Evolutionary conservation across 345 rosid genomes (phyloP).

Genomic region (Rhizophora apiculata): DNA sequence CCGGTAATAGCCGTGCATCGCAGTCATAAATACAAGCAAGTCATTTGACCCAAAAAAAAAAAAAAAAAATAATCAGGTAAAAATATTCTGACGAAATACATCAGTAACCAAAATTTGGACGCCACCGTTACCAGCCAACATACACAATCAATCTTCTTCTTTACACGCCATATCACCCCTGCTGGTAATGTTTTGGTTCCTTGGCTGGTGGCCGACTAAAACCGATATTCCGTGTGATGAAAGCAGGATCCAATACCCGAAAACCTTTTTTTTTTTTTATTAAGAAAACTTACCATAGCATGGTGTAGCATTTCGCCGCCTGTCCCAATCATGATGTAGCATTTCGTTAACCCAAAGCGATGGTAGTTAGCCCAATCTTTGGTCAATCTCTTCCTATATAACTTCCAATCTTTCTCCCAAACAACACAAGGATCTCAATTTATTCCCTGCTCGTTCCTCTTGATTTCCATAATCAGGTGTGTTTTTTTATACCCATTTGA

Average conservation of each 20-base stretch:
- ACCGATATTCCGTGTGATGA: slow-evolving; percentile 19
- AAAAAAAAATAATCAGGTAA: neutral
- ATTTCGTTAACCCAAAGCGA: neutral
- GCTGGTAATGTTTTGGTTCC: slow-evolving; percentile 55
- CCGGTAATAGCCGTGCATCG: too few species aligned
- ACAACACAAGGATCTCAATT: neutral
- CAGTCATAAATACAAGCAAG: too few species aligned
- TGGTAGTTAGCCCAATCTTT: neutral
- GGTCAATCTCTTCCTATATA: slow-evolving; percentile 33
- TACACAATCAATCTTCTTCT: neutral
- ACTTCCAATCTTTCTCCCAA: slow-evolving; percentile 1
- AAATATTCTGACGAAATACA: neutral
- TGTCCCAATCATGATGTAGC: slow-evolving; percentile 29
- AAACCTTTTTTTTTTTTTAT: neutral
- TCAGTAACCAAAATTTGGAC: slow-evolving; percentile 39
- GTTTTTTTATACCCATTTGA: neutral
- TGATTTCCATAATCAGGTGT: neutral
- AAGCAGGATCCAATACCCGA: neutral
- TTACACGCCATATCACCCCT: slow-evolving; percentile 16
- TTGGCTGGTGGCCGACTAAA: slow-evolving; percentile 48
- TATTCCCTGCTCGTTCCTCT: neutral
- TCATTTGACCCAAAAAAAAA: too few species aligned
- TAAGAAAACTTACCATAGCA: neutral
- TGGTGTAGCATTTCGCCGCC: neutral
- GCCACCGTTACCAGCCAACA: slow-evolving; percentile 44